Conservation (phyloP, 305 asterid genomes). For the Salvia sclarea region DNA sequence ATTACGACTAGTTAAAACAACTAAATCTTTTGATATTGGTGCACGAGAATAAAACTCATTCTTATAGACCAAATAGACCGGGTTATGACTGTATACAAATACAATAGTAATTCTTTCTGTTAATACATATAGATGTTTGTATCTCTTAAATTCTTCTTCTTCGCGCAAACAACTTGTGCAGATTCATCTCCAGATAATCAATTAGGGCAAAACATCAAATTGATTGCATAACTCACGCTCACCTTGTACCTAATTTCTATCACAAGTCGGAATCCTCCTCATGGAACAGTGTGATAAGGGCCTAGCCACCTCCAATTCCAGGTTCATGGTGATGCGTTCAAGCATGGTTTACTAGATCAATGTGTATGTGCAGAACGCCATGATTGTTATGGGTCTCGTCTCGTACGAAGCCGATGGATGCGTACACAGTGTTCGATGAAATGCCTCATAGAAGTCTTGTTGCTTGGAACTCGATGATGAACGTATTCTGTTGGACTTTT, state of each 20-base stretch:
- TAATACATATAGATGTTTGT: too few relatives aligned
- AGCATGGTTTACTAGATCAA: conserved; percentile 51
- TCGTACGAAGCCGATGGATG: conserved; percentile 52
- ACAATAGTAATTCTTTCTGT: too few relatives aligned
- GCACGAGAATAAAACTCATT: too few relatives aligned
- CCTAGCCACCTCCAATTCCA: conserved; percentile 52
- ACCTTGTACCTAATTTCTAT: conserved; percentile 25
- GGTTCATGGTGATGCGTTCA: conserved; percentile 59
- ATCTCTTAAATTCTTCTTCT: conserved; percentile 38
- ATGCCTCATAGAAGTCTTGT: conserved; percentile 57
- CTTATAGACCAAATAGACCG: too few relatives aligned
- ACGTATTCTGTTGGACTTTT: conserved; percentile 55
- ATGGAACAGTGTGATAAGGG: conserved; percentile 61
- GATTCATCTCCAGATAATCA: conserved; percentile 48
- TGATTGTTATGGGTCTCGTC: conserved; percentile 59
- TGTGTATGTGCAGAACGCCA: conserved; percentile 66
- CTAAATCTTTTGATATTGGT: too few relatives aligned
- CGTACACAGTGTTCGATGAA: conserved; percentile 59
- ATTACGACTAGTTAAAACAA: too few relatives aligned
- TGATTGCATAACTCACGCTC: conserved; percentile 37
- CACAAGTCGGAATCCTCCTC: conserved; percentile 35
- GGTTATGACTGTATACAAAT: too few relatives aligned
- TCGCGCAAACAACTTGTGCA: conserved; percentile 41
- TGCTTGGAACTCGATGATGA: conserved; percentile 73
- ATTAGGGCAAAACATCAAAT: conserved; percentile 11